phyloP scores from a whole-genome alignment of 2,329 filamentous ascomycete species.

The Trichoderma sp. region DNA sequence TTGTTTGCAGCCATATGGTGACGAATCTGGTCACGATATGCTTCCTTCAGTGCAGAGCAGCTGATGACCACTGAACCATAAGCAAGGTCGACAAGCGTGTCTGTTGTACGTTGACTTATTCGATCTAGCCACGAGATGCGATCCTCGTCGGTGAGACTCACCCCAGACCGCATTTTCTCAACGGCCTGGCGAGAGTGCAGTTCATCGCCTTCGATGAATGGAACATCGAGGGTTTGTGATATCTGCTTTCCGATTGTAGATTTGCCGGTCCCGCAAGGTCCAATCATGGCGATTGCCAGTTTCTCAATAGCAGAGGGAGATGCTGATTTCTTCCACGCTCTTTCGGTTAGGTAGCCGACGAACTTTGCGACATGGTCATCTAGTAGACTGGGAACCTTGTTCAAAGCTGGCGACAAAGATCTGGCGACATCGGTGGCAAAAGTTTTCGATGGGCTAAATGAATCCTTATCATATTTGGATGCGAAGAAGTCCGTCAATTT shows the following conservation, averaged over 20 bases:
- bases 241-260: neutral
- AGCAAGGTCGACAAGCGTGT: neutral
- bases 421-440: neutral
- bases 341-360: neutral
- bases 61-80: neutral
- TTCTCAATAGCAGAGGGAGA: neutral
- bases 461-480: conserved; percentile 1
- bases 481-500: conserved; percentile 5
- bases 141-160: neutral
- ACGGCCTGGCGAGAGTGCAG: neutral
- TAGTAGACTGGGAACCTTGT: neutral
- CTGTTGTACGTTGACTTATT: neutral
- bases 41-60: neutral
- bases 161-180: neutral
- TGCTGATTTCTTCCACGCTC: neutral
- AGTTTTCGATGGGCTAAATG: neutral
- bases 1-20: neutral
- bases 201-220: neutral
- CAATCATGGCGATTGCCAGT: neutral
- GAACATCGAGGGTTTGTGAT: neutral
- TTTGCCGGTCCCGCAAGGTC: neutral
- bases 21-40: neutral
- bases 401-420: neutral
- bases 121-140: neutral
- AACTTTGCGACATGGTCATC: neutral